Percentiles rank a stretch among this genome's conserved stretches.
phyloP scores from a whole-genome alignment of 1,284 basidiomycete species.

The Lentinula novae-zelandiae region DNA sequence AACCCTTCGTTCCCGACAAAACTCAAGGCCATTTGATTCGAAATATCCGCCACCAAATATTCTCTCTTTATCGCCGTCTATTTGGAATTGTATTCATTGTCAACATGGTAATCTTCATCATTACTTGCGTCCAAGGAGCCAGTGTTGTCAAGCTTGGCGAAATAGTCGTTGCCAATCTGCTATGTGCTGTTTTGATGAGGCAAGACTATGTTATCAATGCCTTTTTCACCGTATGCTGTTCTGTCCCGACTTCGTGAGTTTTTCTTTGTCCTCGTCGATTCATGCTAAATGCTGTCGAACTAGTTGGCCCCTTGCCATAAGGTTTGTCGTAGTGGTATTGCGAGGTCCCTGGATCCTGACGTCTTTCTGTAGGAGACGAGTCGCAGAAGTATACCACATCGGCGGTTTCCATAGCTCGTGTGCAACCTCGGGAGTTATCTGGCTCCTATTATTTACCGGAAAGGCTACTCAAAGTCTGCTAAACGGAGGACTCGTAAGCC shows the following conservation, averaged over 20 bases:
- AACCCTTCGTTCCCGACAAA: constrained; percentile 49
- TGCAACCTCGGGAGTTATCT: constrained; percentile 49
- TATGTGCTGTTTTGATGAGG: constrained; percentile 55
- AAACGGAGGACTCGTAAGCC: constrained; percentile 12
- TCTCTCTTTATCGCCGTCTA: constrained; percentile 53
- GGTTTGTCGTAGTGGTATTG: constrained; percentile 34
- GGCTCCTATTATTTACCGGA: constrained; percentile 49
- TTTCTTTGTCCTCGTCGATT: not conserved
- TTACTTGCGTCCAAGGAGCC: constrained; percentile 35
- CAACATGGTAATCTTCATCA: constrained; percentile 51
- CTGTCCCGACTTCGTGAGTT: constrained; percentile 44
- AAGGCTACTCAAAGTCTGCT: constrained; percentile 50
- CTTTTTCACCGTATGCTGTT: constrained; percentile 49
- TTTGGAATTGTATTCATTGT: constrained; percentile 54
- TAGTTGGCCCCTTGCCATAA: constrained; percentile 51
- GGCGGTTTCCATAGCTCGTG: constrained; percentile 57
- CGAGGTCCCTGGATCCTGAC: not conserved
- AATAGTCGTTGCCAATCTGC: constrained; percentile 49
- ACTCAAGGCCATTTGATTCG: constrained; percentile 41
- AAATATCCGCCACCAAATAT: constrained; percentile 51
- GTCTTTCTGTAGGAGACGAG: not conserved
- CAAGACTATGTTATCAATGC: constrained; percentile 59
- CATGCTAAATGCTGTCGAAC: not conserved
- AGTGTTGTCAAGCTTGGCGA: constrained; percentile 44
- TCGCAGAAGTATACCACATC: constrained; percentile 54